Evolutionary conservation across 305 asterid species (phyloP).

Genomic region (Coffea humblotiana): DNA sequence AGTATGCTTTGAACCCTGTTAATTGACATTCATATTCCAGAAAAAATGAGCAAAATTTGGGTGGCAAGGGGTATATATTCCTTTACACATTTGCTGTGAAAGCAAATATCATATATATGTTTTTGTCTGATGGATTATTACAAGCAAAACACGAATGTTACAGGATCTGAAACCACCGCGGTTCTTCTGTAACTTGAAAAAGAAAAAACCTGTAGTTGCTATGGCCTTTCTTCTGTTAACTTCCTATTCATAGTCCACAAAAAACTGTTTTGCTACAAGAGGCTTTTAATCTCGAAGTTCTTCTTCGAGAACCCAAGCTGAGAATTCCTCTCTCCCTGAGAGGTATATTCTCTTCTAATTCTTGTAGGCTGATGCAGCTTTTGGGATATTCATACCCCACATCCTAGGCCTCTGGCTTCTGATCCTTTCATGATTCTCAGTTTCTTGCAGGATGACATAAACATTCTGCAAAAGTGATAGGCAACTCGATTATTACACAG

Average conservation of each 20-base stretch:
- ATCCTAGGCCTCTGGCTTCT: slow-evolving; percentile 62
- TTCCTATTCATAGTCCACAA: slow-evolving; percentile 21
- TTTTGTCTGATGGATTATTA: slow-evolving; percentile 27
- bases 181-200: slow-evolving; percentile 30
- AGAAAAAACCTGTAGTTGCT: slow-evolving; percentile 12
- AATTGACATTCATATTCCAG: background rate
- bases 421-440: slow-evolving; percentile 75
- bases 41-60: slow-evolving; percentile 19
- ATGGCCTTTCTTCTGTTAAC: slow-evolving; percentile 16
- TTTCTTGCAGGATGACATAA: slow-evolving; percentile 67
- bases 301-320: slow-evolving; percentile 43
- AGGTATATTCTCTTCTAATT: slow-evolving; percentile 12
- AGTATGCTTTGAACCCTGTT: slow-evolving; percentile 3
- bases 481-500: slow-evolving; percentile 18
- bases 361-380: background rate
- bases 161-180: slow-evolving; percentile 37
- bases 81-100: slow-evolving; percentile 27
- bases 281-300: slow-evolving; percentile 20
- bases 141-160: slow-evolving; percentile 28
- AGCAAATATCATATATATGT: slow-evolving; percentile 16
- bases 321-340: slow-evolving; percentile 12
- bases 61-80: slow-evolving; percentile 9
- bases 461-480: slow-evolving; percentile 59
- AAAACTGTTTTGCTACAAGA: slow-evolving; percentile 15
- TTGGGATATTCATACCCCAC: slow-evolving; percentile 35